Evolutionary conservation across 2,329 filamentous ascomycete genomes (phyloP), one percentile per base, ranked within the genome.

Genomic region (Xylariaceae sp.): DNA sequence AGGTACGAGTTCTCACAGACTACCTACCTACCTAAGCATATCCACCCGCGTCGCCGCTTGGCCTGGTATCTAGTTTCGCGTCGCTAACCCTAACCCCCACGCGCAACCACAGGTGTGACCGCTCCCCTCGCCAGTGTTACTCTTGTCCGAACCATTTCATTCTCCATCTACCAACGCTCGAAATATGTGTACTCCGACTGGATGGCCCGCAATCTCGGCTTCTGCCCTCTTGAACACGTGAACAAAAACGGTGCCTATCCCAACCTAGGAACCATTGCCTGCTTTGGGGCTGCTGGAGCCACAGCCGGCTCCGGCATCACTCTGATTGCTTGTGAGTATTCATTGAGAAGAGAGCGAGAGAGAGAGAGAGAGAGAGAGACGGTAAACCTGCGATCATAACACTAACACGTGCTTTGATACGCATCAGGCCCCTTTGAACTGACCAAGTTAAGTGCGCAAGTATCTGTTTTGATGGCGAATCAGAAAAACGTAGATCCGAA

Each of bases 391-490:
- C 45, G 41, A 49, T 9, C 15, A 13, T 13, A 41, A 30, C 35
- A 53, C 61, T 67, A 60, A 68, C 53, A 30, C 4, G 35, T 18
- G 15, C 23, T 11, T 60, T 35, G 60, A 39, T 45, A 17, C n/a
- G 51, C 49, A 8, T 7, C 58, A 88, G 86, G 85, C 70, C 90
- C 90, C 1, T 95, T 95, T 71, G 90, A 95, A 73, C 81, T 95
- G 73, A 92, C 89, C n/a, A 95, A 95, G 74, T 80, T 94, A 60
- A 92, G 88, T 72, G 89, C 90, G 13, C 90, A 95, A 73, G 88
- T 94, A 17, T 92, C 90, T 1, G 88, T 92, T 9, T 77, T 93
- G 60, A 84, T 92, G 77, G 87, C 88, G 15, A 78, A 81, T 59
- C 78, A 82, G 64, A 78, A 79, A 62, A 76, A 78, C 51, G 71